phyloP scores from a whole-genome alignment of 2,329 filamentous ascomycete genomes.

The Colletotrichum noveboracense region DNA sequence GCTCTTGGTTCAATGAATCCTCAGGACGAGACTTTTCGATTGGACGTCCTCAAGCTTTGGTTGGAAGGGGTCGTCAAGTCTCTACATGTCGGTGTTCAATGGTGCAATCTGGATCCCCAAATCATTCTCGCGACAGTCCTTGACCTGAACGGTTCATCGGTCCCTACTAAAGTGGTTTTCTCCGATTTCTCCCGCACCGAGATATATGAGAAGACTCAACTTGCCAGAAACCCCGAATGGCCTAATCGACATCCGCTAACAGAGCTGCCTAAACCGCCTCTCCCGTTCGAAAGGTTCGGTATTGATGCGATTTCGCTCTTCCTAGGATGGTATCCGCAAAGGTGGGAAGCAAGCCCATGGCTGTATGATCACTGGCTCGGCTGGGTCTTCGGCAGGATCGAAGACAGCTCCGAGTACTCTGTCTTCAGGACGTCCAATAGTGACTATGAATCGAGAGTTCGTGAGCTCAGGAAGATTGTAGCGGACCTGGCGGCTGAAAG shows the following conservation, averaged over 20 bases:
- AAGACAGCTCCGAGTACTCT: too few species aligned
- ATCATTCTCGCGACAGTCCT: too few species aligned
- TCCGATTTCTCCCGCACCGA: background rate
- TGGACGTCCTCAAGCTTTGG: background rate
- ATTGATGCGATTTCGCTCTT: too few species aligned
- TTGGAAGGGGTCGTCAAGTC: background rate
- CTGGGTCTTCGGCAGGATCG: too few species aligned
- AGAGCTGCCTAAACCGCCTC: background rate
- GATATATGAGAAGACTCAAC: background rate
- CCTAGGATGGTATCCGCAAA: too few species aligned
- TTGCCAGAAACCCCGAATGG: background rate
- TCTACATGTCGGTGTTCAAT: background rate
- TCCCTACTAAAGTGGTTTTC: background rate
- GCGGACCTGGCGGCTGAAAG: too few species aligned
- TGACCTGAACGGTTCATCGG: background rate
- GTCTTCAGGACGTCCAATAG: too few species aligned
- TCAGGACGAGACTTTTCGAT: background rate
- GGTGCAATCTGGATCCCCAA: fast-evolving
- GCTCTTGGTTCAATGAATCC: background rate
- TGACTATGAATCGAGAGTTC: too few species aligned
- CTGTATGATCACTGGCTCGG: too few species aligned
- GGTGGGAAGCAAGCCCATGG: too few species aligned
- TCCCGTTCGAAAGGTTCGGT: background rate
- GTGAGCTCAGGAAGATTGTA: too few species aligned
- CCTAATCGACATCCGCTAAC: background rate